Evolutionary conservation across 257 asterid species (phyloP).

Genomic region (Penstemon barbatus): DNA sequence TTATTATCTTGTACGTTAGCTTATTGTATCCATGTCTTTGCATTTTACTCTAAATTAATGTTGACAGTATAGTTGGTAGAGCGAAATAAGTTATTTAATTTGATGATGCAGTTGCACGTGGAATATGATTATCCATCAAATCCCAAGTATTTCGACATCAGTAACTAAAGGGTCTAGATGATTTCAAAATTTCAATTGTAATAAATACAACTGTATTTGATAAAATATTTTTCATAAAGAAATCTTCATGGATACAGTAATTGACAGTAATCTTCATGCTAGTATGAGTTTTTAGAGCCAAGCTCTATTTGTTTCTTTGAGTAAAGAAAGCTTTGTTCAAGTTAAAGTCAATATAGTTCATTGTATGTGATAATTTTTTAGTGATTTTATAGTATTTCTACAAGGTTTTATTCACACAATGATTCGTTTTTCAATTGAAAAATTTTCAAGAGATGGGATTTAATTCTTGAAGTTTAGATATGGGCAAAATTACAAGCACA

Average conservation of each 20-base stretch:
- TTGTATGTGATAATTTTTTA: constrained; percentile 12
- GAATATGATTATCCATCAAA: constrained; percentile 81
- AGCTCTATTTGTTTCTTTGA: constrained; percentile 29
- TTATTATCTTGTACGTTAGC: no score
- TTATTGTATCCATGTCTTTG: no score
- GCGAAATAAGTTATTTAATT: constrained; percentile 20
- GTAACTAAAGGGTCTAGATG: constrained; percentile 37
- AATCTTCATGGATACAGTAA: background rate
- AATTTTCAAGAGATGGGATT: no score
- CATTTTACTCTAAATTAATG: no score
- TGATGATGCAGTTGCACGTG: constrained; percentile 72
- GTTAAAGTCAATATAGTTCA: constrained; percentile 29
- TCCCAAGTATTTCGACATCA: constrained; percentile 77
- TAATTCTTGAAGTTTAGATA: no score
- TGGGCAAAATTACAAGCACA: no score
- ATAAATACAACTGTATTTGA: constrained; percentile 33
- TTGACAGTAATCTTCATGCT: background rate
- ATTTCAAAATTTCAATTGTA: constrained; percentile 35
- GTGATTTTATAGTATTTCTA: constrained; percentile 11
- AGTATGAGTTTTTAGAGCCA: background rate
- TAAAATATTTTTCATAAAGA: background rate
- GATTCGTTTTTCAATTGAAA: background rate
- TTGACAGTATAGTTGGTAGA: no score
- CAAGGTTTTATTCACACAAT: background rate
- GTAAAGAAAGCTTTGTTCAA: constrained; percentile 33